A percentile compares a stretch with the other conserved stretches of the same genome.
phyloP scores from a whole-genome alignment of 768 basidiomycete genomes.

The Pleurotus citrinopileatus region DNA sequence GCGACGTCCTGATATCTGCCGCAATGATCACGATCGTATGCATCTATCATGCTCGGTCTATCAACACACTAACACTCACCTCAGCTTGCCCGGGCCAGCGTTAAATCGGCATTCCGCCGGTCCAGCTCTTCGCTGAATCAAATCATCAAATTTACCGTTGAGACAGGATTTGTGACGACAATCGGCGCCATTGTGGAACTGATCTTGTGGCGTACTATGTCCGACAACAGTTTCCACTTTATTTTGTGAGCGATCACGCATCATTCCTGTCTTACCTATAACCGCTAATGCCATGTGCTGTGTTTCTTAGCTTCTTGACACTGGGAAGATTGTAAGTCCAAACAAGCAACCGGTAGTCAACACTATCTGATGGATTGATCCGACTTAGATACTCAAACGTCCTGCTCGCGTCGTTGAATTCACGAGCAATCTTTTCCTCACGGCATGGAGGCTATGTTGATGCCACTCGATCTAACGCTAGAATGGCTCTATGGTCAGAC shows the following conservation, averaged over 20 bases:
- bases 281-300: background rate
- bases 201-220: conserved; percentile 11
- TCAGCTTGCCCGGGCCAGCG: conserved; percentile 2
- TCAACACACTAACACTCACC: background rate
- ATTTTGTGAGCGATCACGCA: conserved; percentile 9
- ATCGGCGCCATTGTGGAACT: conserved; percentile 11
- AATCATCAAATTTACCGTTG: conserved; percentile 12
- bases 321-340: conserved; percentile 6
- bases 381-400: conserved; percentile 10
- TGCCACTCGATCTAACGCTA: background rate
- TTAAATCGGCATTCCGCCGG: background rate
- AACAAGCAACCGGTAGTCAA: background rate
- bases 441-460: background rate
- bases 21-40: conserved; percentile 17
- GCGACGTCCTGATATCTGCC: conserved; percentile 23
- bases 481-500: conserved; percentile 1
- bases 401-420: conserved; percentile 12
- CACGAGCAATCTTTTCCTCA: background rate
- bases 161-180: conserved; percentile 13
- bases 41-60: background rate
- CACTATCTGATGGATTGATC: background rate
- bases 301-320: conserved; percentile 1
- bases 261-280: background rate
- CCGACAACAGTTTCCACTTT: conserved; percentile 12
- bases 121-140: background rate